A percentile compares a stretch with the other conserved stretches of the same genome.
Evolutionary conservation across 805 yeast species (phyloP).

Genomic region (Groenewaldozyma tartarivorans): DNA sequence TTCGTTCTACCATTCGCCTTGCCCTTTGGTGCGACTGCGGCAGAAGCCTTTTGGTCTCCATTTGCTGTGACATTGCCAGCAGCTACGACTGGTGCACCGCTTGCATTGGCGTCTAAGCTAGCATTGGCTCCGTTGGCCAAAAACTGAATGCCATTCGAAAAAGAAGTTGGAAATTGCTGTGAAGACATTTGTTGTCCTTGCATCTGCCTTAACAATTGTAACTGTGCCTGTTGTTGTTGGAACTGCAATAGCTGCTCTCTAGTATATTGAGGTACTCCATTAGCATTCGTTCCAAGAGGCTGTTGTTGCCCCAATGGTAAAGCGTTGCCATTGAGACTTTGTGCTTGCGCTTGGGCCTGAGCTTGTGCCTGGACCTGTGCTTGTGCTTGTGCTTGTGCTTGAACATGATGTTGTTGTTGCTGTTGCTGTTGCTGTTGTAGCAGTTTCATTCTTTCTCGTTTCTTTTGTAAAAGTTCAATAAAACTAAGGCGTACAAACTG

Average conservation of each 20-base stretch:
- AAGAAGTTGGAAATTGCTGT: too few relatives aligned
- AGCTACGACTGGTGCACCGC: too few relatives aligned
- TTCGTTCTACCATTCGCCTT: too few relatives aligned
- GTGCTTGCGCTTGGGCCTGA: slow-evolving; percentile 10
- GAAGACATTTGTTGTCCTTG: too few relatives aligned
- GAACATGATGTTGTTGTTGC: slow-evolving; percentile 13
- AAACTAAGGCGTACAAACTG: slow-evolving; percentile 84
- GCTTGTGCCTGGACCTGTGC: slow-evolving; percentile 4
- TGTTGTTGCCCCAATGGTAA: slow-evolving; percentile 5
- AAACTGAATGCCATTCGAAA: too few relatives aligned
- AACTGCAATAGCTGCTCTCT: slow-evolving; percentile 3
- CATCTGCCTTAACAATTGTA: background rate
- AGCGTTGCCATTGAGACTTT: background rate
- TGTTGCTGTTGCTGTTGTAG: slow-evolving; percentile 16
- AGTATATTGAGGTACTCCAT: too few relatives aligned
- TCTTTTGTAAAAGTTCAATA: slow-evolving; percentile 74
- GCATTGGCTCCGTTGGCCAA: too few relatives aligned
- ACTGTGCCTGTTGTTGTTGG: slow-evolving; percentile 8
- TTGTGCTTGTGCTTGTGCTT: slow-evolving; percentile 6
- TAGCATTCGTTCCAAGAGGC: too few relatives aligned
- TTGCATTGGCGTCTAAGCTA: too few relatives aligned
- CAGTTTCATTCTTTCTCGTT: slow-evolving; percentile 46
- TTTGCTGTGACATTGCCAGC: too few relatives aligned
- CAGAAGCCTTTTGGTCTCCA: too few relatives aligned
- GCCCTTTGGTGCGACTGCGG: too few relatives aligned